phyloP scores from a whole-genome alignment of 441 rosid genomes.

The Bocquillonia castaneifolia region DNA sequence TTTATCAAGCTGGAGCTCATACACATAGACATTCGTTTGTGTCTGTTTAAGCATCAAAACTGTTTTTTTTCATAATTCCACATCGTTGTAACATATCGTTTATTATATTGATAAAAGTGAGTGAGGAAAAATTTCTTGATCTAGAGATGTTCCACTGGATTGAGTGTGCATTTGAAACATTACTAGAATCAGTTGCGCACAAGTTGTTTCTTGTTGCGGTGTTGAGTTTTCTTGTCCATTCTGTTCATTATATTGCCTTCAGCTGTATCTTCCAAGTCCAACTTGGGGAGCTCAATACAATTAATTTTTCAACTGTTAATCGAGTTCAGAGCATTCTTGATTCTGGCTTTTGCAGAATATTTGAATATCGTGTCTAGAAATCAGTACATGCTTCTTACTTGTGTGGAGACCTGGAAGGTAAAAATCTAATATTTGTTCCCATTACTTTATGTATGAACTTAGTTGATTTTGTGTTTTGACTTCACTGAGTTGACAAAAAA shows the following conservation, averaged over 20 bases:
- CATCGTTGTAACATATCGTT: background rate
- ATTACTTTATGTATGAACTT: background rate
- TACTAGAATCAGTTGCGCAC: conserved; percentile 17
- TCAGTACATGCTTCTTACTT: background rate
- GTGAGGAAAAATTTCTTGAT: conserved; percentile 9
- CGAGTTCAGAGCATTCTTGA: background rate
- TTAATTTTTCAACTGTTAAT: background rate
- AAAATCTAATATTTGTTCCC: background rate
- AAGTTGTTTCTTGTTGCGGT: background rate
- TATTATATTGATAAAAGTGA: conserved; percentile 3
- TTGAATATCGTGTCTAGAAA: background rate
- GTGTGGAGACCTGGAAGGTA: background rate
- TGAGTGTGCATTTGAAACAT: conserved; percentile 10
- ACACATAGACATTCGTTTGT: conserved; percentile 32
- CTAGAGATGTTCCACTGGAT: conserved; percentile 3
- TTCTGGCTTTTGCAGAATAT: background rate
- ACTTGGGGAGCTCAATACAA: background rate
- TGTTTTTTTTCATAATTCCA: background rate
- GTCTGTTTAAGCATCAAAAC: conserved; percentile 1
- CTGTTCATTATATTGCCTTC: background rate
- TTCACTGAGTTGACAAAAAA: background rate
- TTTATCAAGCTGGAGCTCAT: conserved; percentile 46
- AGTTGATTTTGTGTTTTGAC: background rate
- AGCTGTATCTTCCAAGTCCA: background rate
- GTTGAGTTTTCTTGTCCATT: background rate